Base-by-base conservation (phyloP, 1,284 basidiomycete species). In the Malassezia nana region DNA sequence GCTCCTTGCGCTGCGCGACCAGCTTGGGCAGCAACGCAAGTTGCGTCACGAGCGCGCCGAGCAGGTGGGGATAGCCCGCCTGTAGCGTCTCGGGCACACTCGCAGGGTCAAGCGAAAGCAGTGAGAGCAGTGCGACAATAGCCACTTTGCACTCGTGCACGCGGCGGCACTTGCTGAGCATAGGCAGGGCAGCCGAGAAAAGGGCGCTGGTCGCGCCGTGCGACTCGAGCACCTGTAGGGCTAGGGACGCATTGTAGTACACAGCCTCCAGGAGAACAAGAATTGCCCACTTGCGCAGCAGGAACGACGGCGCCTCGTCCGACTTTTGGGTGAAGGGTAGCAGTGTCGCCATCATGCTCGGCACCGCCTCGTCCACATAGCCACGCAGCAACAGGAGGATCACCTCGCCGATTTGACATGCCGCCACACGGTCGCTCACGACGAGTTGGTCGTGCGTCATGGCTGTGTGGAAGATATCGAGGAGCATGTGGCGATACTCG, bases 121-220 rank as follows among this genome's bases (percentile, higher is more conserved):
- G 41, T 39, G 60, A 61, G 28, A 71, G 58, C 57, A 91, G 76
- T 8, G 87, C 82, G 55, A 86, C 74, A 46, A 89, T 81, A 58
- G 81, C 82, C 52, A 92, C 78, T 75, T 87, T 89, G 80, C 89
- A 89, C 75, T 91, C 88, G 72, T 92, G 87, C 32, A 91, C 87
- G n/a, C 87, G 81, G 3, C 85, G 85, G 40, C 89, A 78, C 45
- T 79, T 80, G 26, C 78, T 77, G 20, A 82, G 78, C 44, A 77
- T 76, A 52, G 81, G 82, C 5, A 64, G 60, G 20, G 62, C 52
- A 72, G 89, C 84, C 84, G 87, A 89, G 69, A 92, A 89, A 78
- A 91, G 87, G 26, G 39, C 54, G 38, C 81, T 81, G 1, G 83
- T 80, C 4, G 82, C 83, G 2, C 82, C 76, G 24, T 65, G 58